Conservation (phyloP, 2,329 filamentous ascomycete genomes). For the Capronia epimyces region DNA sequence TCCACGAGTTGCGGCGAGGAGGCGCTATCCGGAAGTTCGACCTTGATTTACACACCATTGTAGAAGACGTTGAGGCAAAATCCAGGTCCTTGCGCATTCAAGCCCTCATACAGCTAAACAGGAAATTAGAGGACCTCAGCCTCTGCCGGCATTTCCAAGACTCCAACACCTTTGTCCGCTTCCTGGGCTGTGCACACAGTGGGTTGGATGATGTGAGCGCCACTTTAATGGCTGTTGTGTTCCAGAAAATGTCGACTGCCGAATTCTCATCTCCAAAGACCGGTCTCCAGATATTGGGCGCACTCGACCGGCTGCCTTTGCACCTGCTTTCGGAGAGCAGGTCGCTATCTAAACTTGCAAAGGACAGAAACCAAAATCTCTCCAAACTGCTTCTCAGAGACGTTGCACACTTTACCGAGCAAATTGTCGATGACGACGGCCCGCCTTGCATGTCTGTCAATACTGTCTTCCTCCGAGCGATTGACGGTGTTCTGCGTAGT, state of each 20-base stretch:
- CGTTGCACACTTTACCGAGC: constrained; percentile 18
- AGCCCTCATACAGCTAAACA: constrained; percentile 52
- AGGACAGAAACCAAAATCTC: constrained; percentile 26
- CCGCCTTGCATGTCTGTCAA: constrained; percentile 3
- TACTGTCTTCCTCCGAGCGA: constrained; percentile 10
- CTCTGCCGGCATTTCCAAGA: constrained; percentile 58
- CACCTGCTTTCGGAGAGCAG: constrained; percentile 13
- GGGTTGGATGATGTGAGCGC: constrained; percentile 49
- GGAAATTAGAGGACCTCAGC: constrained; percentile 44
- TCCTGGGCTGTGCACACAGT: constrained; percentile 58
- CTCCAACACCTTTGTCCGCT: constrained; percentile 62
- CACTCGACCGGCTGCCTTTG: constrained; percentile 16
- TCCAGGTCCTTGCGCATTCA: constrained; percentile 44
- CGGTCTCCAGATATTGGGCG: constrained; percentile 13
- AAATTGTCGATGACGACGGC: not conserved
- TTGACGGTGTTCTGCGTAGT: constrained; percentile 26
- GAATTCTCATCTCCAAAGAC: constrained; percentile 16
- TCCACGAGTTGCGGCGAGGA: constrained; percentile 57
- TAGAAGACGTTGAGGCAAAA: constrained; percentile 54
- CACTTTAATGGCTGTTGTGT: constrained; percentile 19
- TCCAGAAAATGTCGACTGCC: constrained; percentile 15
- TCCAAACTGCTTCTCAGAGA: constrained; percentile 23
- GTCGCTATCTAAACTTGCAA: constrained; percentile 20
- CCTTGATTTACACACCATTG: constrained; percentile 50
- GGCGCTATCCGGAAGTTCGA: constrained; percentile 54